phyloP scores from a whole-genome alignment of 2,329 filamentous ascomycete genomes.

The Neofusicoccum cordaticola region DNA sequence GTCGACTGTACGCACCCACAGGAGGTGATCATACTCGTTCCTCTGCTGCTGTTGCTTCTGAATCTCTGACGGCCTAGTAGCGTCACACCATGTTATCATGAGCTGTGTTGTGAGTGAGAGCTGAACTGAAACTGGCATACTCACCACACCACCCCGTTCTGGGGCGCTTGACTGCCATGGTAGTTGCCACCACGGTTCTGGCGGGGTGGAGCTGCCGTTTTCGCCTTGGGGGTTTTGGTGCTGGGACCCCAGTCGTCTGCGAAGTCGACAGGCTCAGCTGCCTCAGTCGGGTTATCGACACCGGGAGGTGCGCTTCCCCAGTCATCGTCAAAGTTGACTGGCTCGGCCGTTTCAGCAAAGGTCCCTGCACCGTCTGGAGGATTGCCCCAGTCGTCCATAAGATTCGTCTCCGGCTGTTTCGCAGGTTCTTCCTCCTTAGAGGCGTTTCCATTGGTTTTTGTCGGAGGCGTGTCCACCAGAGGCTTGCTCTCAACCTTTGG shows the following conservation, averaged over 20 bases:
- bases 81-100: background rate
- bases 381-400: constrained; percentile 4
- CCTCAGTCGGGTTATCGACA: background rate
- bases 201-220: background rate
- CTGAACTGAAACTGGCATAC: background rate
- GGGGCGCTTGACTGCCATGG: background rate
- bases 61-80: background rate
- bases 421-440: background rate
- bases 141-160: background rate
- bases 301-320: background rate
- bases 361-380: background rate
- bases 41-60: constrained; percentile 1
- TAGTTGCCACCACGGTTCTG: background rate
- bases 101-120: background rate
- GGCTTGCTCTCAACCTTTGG: background rate
- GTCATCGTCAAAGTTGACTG: background rate
- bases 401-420: background rate
- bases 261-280: background rate
- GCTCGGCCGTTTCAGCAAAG: background rate
- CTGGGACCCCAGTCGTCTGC: constrained; percentile 4
- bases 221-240: background rate
- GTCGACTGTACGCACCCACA: background rate
- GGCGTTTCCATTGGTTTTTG: background rate
- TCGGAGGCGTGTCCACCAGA: background rate
- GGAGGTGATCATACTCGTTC: background rate